phyloP scores from a whole-genome alignment of 192 early-diverging fungal species.

The Backusella tuberculispora region DNA sequence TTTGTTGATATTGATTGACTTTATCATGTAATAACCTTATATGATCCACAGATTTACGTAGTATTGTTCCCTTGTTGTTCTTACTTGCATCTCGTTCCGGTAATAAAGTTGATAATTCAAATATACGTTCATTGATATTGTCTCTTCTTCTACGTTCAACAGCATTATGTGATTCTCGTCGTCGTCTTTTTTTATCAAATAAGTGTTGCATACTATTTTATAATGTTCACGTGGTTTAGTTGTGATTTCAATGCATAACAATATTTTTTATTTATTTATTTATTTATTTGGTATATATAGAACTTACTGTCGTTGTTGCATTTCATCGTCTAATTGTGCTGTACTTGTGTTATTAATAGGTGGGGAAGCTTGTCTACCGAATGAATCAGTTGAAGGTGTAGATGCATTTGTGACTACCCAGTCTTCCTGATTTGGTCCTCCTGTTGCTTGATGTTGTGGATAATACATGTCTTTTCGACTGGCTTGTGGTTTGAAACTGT shows the following conservation, averaged over 20 bases:
- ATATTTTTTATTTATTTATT: too few species aligned
- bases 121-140: conserved; percentile 98
- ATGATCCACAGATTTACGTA: conserved; percentile 92
- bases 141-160: conserved; percentile 95
- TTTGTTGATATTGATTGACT: conserved; percentile 28
- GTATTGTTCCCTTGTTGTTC: conserved; percentile 92
- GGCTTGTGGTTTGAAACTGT: background rate
- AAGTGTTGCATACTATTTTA: conserved; percentile 41
- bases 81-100: conserved; percentile 89
- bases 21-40: conserved; percentile 55
- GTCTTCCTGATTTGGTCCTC: background rate
- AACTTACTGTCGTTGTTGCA: conserved; percentile 29
- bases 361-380: background rate
- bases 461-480: background rate
- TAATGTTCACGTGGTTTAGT: conserved; percentile 12
- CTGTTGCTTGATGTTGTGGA: background rate
- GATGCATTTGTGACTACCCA: conserved; percentile 1
- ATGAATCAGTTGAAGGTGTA: conserved; percentile 13
- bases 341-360: background rate
- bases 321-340: conserved; percentile 18
- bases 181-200: conserved; percentile 86
- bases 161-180: conserved; percentile 97
- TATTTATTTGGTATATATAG: background rate
- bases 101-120: conserved; percentile 82
- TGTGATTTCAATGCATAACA: conserved; percentile 20